Evolutionary conservation across 2,329 filamentous ascomycete species (phyloP).

Genomic region (Nigrograna mackinnonii): DNA sequence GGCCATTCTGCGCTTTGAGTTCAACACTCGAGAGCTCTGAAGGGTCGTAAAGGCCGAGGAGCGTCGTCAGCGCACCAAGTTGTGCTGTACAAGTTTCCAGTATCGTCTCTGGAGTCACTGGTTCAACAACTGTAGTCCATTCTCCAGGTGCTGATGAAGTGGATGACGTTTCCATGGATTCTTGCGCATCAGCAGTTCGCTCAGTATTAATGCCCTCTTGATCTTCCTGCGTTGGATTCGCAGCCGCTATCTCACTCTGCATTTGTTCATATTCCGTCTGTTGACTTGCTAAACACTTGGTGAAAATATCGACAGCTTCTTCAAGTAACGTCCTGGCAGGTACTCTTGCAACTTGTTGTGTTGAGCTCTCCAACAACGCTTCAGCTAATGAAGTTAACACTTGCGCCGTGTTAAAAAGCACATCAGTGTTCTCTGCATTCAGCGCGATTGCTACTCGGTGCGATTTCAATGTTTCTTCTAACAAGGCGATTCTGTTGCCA

Average conservation of each 20-base stretch:
- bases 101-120: constrained; percentile 65
- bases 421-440: constrained; percentile 66
- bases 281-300: constrained; percentile 51
- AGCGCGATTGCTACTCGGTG: constrained; percentile 65
- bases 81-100: constrained; percentile 71
- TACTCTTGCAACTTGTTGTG: constrained; percentile 39
- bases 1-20: constrained; percentile 62
- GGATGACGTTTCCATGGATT: constrained; percentile 27
- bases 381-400: constrained; percentile 70
- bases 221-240: constrained; percentile 23
- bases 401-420: constrained; percentile 73
- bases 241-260: constrained; percentile 34
- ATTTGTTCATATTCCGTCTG: constrained; percentile 50
- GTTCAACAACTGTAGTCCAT: constrained; percentile 69
- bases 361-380: constrained; percentile 57
- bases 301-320: constrained; percentile 64
- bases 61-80: constrained; percentile 50
- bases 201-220: constrained; percentile 8
- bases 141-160: constrained; percentile 53
- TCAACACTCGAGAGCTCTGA: constrained; percentile 52
- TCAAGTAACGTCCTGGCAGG: constrained; percentile 59
- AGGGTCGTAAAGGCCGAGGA: constrained; percentile 56
- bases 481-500: constrained; percentile 57
- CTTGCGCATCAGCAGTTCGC: constrained; percentile 4
- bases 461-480: constrained; percentile 64